Conservation (phyloP, 805 yeast species). For the Hanseniaspora occidentalis region DNA sequence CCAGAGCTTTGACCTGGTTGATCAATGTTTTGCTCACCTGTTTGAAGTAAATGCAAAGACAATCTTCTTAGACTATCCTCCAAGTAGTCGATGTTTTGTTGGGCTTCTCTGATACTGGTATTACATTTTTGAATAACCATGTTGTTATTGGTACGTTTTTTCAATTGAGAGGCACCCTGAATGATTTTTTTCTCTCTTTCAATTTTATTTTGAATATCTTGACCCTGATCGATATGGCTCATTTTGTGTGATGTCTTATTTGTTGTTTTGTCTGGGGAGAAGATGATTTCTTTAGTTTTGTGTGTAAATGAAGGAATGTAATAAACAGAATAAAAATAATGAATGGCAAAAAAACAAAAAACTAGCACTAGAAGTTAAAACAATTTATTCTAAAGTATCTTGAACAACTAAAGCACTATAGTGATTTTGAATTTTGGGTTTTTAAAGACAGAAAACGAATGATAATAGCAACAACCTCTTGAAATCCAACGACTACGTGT, state of each 20-base stretch:
- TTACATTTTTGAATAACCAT: conserved; percentile 85
- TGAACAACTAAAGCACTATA: too few species aligned
- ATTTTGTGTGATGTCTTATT: neutral
- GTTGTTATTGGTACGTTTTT: conserved; percentile 65
- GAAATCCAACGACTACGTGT: too few species aligned
- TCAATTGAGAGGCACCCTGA: conserved; percentile 72
- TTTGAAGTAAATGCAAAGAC: conserved; percentile 10
- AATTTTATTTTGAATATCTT: conserved; percentile 74
- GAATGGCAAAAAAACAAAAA: too few species aligned
- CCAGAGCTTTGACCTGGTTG: conserved; percentile 6
- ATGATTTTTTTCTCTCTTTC: conserved; percentile 81
- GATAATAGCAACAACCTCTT: too few species aligned
- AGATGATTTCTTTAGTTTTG: too few species aligned
- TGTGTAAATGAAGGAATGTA: too few species aligned
- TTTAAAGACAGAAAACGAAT: too few species aligned
- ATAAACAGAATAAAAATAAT: too few species aligned
- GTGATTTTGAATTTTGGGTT: too few species aligned
- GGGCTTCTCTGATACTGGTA: conserved; percentile 81
- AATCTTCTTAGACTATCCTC: conserved; percentile 63
- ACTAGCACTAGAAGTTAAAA: too few species aligned
- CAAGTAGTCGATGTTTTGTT: conserved; percentile 79
- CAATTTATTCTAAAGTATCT: too few species aligned
- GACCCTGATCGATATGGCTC: conserved; percentile 10
- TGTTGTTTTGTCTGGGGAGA: too few species aligned
- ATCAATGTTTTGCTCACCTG: conserved; percentile 7